A percentile compares a stretch with the other conserved stretches of the same genome.
Conservation (phyloP, 208 protist species). For the Trypanosoma conorhini region DNA sequence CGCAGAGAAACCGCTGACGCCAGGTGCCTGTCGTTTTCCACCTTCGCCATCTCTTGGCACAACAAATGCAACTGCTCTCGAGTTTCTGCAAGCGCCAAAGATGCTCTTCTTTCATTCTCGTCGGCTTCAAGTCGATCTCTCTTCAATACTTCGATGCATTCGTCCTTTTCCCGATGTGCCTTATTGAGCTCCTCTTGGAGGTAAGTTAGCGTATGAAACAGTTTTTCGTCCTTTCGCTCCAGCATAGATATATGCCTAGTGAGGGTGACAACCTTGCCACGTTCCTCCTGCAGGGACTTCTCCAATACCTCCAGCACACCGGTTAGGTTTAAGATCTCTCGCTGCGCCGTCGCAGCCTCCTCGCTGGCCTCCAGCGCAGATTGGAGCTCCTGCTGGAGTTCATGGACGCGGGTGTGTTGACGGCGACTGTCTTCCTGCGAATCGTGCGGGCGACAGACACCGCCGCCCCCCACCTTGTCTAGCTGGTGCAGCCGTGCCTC, state of each 20-base stretch:
- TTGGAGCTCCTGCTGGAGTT: constrained; percentile 17
- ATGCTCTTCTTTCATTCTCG: constrained; percentile 1
- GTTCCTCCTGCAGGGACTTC: constrained; percentile 4
- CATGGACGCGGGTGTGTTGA: not conserved
- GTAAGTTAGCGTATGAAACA: constrained; percentile 1
- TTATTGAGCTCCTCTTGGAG: constrained; percentile 10
- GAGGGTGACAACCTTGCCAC: constrained; percentile 4
- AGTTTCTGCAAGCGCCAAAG: constrained; percentile 4
- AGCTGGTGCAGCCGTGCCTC: constrained; percentile 11
- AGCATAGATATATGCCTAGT: not conserved
- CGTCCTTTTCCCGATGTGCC: not conserved
- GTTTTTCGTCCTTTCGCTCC: constrained; percentile 14
- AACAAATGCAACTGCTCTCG: constrained; percentile 4
- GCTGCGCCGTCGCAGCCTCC: not conserved
- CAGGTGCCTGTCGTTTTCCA: not conserved
- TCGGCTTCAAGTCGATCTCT: not conserved
- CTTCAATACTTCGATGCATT: constrained; percentile 2
- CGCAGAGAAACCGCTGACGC: not conserved
- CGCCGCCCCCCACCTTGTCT: not conserved
- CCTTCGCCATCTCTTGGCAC: not conserved
- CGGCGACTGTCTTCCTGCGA: not conserved
- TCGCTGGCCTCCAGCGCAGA: not conserved
- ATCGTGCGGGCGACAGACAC: not conserved
- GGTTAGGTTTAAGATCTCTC: constrained; percentile 1
- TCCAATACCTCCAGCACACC: not conserved